Conservation (phyloP, 352 stramenopile species). For the Phytophthora brassicae region DNA sequence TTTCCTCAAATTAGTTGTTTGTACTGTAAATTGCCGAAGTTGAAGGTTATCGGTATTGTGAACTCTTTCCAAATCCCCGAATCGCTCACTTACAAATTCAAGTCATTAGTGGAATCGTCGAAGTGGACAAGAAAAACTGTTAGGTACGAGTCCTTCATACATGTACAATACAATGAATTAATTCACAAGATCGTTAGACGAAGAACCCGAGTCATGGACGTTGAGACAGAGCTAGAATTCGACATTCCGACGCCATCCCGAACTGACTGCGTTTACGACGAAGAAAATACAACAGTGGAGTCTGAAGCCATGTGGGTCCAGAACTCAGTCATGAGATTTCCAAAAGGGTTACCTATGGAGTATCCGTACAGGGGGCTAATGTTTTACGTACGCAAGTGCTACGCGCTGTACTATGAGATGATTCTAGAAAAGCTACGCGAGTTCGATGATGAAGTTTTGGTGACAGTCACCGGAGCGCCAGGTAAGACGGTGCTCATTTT, state of each 20-base stretch:
- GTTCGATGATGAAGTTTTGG: neutral
- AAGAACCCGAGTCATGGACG: no score
- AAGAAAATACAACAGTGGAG: no score
- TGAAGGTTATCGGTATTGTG: conserved; percentile 3
- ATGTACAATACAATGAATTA: no score
- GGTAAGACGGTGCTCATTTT: neutral
- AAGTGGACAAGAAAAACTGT: no score
- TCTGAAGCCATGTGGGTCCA: neutral
- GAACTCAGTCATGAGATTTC: neutral
- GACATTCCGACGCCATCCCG: no score
- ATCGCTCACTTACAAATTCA: no score
- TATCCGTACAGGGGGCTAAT: neutral
- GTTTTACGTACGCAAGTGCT: neutral
- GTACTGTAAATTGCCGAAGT: conserved; percentile 8
- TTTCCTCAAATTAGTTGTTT: neutral
- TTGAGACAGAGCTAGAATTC: no score
- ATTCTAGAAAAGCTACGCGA: neutral
- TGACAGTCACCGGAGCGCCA: neutral
- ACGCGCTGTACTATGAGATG: neutral
- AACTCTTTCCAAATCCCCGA: no score
- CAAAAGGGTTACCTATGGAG: neutral
- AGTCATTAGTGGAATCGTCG: no score
- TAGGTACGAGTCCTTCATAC: no score
- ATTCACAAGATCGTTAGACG: no score
- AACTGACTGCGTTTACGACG: no score